These are phyloP conservation scores for Aquilaria malaccensis DNA, from an alignment of 345 rosid genomes.

Conservation along the genomic window DNA sequence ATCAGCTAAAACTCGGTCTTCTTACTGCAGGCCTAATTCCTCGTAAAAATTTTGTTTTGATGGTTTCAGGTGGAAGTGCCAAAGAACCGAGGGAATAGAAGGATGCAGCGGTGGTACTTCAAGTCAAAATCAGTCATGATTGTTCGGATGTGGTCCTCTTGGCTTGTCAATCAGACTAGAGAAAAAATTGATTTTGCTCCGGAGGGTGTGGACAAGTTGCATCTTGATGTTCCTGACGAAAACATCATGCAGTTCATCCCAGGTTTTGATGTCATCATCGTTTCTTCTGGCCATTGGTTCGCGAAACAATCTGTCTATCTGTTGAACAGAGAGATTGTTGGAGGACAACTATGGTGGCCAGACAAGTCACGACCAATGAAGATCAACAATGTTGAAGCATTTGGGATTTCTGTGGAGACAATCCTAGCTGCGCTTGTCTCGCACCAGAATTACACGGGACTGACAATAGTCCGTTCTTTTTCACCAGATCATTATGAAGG, in stretches of 20 bases:
- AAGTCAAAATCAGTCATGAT: slow-evolving; percentile 64
- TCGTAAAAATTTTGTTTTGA: slow-evolving; percentile 2
- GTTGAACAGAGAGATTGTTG: slow-evolving; percentile 73
- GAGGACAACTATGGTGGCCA: slow-evolving; percentile 97
- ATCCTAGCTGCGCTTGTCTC: slow-evolving; percentile 51
- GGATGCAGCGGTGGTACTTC: slow-evolving; percentile 84
- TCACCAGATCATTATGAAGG: slow-evolving; percentile 99
- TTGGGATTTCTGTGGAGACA: slow-evolving; percentile 82
- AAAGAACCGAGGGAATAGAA: slow-evolving; percentile 73
- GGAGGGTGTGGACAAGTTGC: slow-evolving; percentile 69
- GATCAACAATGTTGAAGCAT: slow-evolving; percentile 79
- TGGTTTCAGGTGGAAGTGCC: slow-evolving; percentile 82
- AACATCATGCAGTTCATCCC: slow-evolving; percentile 64
- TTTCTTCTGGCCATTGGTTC: slow-evolving; percentile 98
- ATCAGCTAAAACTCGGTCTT: too few relatives aligned
- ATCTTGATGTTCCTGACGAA: slow-evolving; percentile 78
- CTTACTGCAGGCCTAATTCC: not conserved
- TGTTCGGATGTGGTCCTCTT: slow-evolving; percentile 91
- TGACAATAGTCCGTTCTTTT: slow-evolving; percentile 70
- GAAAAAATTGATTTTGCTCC: slow-evolving; percentile 66
- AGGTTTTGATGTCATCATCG: slow-evolving; percentile 63
- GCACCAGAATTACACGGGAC: slow-evolving; percentile 75
- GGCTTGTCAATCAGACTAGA: slow-evolving; percentile 78
- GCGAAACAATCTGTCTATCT: slow-evolving; percentile 90
- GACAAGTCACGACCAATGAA: slow-evolving; percentile 60